Percentiles rank a stretch among this genome's conserved stretches.
Conservation (phyloP, 768 basidiomycete genomes). For the Termitomyces heimii region DNA sequence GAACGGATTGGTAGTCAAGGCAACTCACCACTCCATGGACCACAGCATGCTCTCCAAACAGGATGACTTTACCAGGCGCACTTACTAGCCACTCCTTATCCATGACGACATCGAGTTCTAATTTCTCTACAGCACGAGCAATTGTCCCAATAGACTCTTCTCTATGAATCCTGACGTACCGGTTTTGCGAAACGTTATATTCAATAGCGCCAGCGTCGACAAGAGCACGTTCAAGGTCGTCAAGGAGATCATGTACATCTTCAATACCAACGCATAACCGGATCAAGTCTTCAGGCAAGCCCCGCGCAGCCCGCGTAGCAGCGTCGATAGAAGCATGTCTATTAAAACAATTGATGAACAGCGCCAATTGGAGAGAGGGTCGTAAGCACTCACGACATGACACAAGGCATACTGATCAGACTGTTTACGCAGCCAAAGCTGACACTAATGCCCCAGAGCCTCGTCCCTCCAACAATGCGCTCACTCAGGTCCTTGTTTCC, state of each 20-base stretch:
- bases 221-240: conserved; percentile 91
- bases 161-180: conserved; percentile 31
- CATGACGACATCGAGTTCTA: conserved; percentile 34
- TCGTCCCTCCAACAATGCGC: conserved; percentile 85
- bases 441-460: conserved; percentile 96
- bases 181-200: conserved; percentile 46
- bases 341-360: conserved; percentile 9
- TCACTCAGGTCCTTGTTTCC: conserved; percentile 88
- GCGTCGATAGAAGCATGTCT: conserved; percentile 98
- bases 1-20: conserved; percentile 3
- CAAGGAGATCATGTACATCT: conserved; percentile 86
- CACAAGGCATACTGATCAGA: conserved; percentile 97
- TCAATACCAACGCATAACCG: conserved; percentile 98
- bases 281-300: conserved; percentile 97
- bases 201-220: conserved; percentile 87
- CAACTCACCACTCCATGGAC: conserved; percentile 89
- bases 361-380: conserved; percentile 1
- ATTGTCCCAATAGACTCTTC: conserved; percentile 32
- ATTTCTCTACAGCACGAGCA: conserved; percentile 62
- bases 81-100: conserved; percentile 77
- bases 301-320: conserved; percentile 90
- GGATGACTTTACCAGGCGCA: conserved; percentile 95
- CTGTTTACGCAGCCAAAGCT: conserved; percentile 98
- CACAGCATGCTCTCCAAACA: conserved; percentile 98
- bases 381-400: conserved; percentile 90